Evolutionary conservation across 768 basidiomycete genomes (phyloP).

Genomic region (Lactarius pseudohatsudake): DNA sequence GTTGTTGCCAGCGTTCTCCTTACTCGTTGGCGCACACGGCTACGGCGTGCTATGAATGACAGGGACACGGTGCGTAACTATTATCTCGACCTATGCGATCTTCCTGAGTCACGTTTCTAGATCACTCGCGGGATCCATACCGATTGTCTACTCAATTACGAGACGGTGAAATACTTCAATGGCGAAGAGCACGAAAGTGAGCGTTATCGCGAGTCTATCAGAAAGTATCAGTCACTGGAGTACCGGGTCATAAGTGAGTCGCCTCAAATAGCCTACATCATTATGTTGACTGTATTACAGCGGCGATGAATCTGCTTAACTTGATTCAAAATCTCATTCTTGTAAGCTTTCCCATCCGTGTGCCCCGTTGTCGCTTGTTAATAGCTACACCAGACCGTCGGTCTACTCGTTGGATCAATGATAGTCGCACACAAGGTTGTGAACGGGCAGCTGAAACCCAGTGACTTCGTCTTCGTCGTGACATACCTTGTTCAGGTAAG

Average conservation of each 20-base stretch:
- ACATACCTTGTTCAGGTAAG: constrained; percentile 76
- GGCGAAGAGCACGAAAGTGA: constrained; percentile 77
- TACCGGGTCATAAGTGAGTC: constrained; percentile 69
- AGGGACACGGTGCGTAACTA: constrained; percentile 60
- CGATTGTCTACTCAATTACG: constrained; percentile 77
- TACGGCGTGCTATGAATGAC: constrained; percentile 81
- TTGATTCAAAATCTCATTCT: constrained; percentile 82
- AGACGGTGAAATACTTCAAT: constrained; percentile 88
- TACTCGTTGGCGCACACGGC: constrained; percentile 69
- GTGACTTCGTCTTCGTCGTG: constrained; percentile 77
- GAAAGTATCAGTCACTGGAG: constrained; percentile 71
- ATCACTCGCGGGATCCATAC: constrained; percentile 81
- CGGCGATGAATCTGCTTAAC: constrained; percentile 72
- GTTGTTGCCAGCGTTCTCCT: constrained; percentile 54
- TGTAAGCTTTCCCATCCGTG: constrained; percentile 40
- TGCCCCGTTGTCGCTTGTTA: background rate
- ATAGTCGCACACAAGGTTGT: constrained; percentile 75
- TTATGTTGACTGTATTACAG: constrained; percentile 36
- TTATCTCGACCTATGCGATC: constrained; percentile 9
- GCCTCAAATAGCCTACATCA: background rate
- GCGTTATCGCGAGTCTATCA: constrained; percentile 69
- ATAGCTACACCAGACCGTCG: constrained; percentile 52
- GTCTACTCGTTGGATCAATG: constrained; percentile 78
- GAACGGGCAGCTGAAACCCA: constrained; percentile 49
- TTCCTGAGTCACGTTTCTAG: constrained; percentile 35